These are phyloP conservation scores for Fraxinus angustifolia DNA, from an alignment of 305 asterid species.

Conservation along the genomic window DNA sequence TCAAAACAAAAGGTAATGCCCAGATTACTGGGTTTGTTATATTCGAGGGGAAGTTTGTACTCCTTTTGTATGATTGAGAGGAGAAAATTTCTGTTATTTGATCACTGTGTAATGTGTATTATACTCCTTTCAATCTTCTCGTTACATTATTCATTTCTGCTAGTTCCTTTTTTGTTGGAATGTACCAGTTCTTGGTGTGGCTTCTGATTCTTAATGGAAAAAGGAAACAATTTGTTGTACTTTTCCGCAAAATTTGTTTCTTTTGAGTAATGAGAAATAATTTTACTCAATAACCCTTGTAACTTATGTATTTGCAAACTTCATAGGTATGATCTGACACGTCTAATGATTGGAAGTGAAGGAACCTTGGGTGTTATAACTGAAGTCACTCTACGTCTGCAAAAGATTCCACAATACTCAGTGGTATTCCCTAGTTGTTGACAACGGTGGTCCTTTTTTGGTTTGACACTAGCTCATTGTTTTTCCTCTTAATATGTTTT, in stretches of 20 bases:
- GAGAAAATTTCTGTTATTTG: neutral
- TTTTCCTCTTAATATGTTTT: neutral
- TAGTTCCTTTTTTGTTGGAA: neutral
- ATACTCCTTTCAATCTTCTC: neutral
- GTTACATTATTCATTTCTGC: neutral
- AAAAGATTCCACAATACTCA: slow-evolving; percentile 74
- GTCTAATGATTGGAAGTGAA: slow-evolving; percentile 94
- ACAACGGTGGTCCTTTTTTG: slow-evolving; percentile 14
- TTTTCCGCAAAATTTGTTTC: neutral
- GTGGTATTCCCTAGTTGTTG: slow-evolving; percentile 55
- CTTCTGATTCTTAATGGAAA: neutral
- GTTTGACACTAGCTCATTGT: neutral
- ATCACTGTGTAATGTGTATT: neutral
- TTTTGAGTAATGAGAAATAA: neutral
- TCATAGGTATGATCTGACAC: slow-evolving; percentile 83
- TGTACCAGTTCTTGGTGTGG: neutral
- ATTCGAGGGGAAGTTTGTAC: neutral
- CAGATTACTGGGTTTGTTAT: neutral
- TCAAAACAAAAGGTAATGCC: neutral
- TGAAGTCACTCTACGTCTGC: slow-evolving; percentile 90
- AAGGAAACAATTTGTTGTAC: neutral
- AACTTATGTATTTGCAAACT: slow-evolving; percentile 16
- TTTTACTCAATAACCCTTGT: neutral
- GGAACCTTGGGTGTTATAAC: slow-evolving; percentile 95
- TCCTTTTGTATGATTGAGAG: neutral